Evolutionary conservation across 176 grass and related monocot species (phyloP), one percentile per base, ranked within the genome.

Genomic region (Phyllostachys edulis): DNA sequence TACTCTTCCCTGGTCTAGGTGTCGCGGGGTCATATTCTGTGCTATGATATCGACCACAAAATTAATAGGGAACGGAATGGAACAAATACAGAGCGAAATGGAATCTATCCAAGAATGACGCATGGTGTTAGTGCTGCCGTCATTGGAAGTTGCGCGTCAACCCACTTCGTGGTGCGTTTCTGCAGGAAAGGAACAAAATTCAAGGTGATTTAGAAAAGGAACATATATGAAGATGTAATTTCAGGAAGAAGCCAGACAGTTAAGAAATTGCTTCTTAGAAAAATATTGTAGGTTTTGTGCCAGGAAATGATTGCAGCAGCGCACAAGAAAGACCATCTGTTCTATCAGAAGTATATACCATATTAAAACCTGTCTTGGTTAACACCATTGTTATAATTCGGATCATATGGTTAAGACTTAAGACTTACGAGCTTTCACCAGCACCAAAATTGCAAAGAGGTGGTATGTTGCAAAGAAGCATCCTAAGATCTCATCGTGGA

Each of bases 131-230:
- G 82, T 77, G 59, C 72, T 36, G 27, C 82, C 29, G 66, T 95
- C 77, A 93, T 90, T 90, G 89, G 81, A 90, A 85, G 88, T 79
- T 99, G 83, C 93, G 96, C 41, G 86, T 86, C 39, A 85, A 89
- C 71, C 91, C 89, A 88, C 88, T 92, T 87, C 87, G 88, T n/a
- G 91, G 60, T 29, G 78, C 64, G 20, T 56, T 94, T 90, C 93
- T 96, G 93, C 76, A 87, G 52, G 74, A 24, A 88, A 57, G 13
- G 39, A 84, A 38, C 16, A 79, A 13, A 75, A 80, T 62, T 38
- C 8, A 84, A 21, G n/a, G 4, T 60, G 38, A 74, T 18, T 86
- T 27, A 55, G 54, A 82, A 34, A 38, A 75, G 34, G 6, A 15
- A 56, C 40, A 49, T 13, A 15, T 13, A 29, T 9, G 52, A 73